Conservation (phyloP, 1,284 basidiomycete species). For the Cutaneotrichosporon sp. region DNA sequence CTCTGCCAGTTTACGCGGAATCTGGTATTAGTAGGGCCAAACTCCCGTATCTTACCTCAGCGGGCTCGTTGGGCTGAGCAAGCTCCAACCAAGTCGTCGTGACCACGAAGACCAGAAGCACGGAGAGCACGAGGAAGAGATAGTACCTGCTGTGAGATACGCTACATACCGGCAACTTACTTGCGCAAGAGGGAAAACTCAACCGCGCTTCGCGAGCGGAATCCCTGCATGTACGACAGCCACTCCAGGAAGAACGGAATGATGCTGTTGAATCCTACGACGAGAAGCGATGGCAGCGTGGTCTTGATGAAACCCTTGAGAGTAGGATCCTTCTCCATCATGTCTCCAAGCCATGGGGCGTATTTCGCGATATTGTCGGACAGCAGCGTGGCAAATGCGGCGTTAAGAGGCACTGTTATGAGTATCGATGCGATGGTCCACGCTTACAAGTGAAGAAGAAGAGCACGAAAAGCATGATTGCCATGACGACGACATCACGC, state of each 20-base stretch:
- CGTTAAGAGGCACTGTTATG: slow-evolving; percentile 3
- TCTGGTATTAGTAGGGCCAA: slow-evolving; percentile 55
- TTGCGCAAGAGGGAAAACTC: slow-evolving; percentile 91
- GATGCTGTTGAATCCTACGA: slow-evolving; percentile 83
- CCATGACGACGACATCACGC: slow-evolving; percentile 66
- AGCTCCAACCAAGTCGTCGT: slow-evolving; percentile 72
- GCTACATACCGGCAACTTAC: slow-evolving; percentile 51
- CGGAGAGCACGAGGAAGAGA: slow-evolving; percentile 86
- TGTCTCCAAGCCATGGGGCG: slow-evolving; percentile 68
- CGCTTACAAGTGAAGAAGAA: slow-evolving; percentile 66
- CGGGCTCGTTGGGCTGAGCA: slow-evolving; percentile 77
- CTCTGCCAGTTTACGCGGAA: slow-evolving; percentile 80
- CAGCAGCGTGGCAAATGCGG: slow-evolving; percentile 53
- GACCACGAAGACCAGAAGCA: slow-evolving; percentile 91
- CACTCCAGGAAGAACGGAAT: slow-evolving; percentile 83
- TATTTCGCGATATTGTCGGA: slow-evolving; percentile 85
- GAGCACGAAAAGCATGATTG: slow-evolving; percentile 63
- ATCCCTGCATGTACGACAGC: slow-evolving; percentile 82
- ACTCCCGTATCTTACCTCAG: slow-evolving; percentile 29
- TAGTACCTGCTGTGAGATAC: slow-evolving; percentile 64
- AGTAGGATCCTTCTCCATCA: slow-evolving; percentile 74
- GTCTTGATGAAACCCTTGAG: slow-evolving; percentile 86
- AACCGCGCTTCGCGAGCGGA: slow-evolving; percentile 80
- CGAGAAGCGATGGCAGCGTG: slow-evolving; percentile 80
- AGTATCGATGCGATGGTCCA: background rate